phyloP scores from a whole-genome alignment of 2,329 filamentous ascomycete genomes.

The Paracorniculantispora psalliotae region DNA sequence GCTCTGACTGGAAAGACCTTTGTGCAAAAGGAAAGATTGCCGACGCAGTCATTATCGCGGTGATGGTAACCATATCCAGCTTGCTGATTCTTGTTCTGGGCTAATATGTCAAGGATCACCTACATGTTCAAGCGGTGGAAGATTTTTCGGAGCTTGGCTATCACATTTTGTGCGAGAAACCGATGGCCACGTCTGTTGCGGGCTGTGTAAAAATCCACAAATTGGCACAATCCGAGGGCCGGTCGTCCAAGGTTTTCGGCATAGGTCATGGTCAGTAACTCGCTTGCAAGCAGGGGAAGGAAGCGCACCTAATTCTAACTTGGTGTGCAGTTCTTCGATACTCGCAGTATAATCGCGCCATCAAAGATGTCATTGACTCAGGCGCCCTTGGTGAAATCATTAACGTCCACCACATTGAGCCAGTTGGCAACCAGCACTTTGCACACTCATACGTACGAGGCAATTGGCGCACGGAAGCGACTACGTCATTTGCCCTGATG shows the following conservation, averaged over 20 bases:
- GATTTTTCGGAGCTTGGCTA: conserved; percentile 27
- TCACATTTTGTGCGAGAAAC: conserved; percentile 17
- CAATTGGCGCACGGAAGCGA: conserved; percentile 16
- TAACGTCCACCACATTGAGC: conserved; percentile 18
- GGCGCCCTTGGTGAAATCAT: conserved; percentile 17
- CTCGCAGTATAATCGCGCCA: conserved; percentile 15
- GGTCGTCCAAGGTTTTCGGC: conserved; percentile 15
- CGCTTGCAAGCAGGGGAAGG: not conserved
- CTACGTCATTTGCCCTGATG: conserved; percentile 16
- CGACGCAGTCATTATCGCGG: conserved; percentile 16
- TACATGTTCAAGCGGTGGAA: conserved; percentile 25
- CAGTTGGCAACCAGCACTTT: conserved; percentile 17
- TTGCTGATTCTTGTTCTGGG: no score
- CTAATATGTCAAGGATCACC: conserved; percentile 14
- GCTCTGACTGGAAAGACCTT: conserved; percentile 14
- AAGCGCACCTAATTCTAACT: not conserved
- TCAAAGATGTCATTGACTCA: conserved; percentile 17
- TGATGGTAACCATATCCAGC: no score
- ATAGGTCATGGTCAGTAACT: conserved; percentile 15
- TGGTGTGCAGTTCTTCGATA: conserved; percentile 15
- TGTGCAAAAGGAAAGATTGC: conserved; percentile 15
- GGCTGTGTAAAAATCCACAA: conserved; percentile 17
- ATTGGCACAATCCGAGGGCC: not conserved
- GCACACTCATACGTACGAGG: conserved; percentile 17
- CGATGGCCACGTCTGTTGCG: conserved; percentile 16